Evolutionary conservation across 1,139 yeast species (phyloP).

Genomic region (Yamadazyma membranifaciens): DNA sequence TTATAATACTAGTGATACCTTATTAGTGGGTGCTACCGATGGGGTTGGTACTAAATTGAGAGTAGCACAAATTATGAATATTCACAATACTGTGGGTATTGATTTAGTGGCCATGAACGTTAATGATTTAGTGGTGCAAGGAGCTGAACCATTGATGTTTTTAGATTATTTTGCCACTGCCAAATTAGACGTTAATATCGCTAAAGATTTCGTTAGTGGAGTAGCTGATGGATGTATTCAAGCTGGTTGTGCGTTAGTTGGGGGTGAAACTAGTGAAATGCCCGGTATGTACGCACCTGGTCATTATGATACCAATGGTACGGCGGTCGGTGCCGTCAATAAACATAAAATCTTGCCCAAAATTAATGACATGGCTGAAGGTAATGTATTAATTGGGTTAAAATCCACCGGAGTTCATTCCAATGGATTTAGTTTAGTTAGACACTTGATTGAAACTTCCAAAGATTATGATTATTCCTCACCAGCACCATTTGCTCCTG

Average conservation of each 20-base stretch:
- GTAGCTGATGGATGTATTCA: conserved; percentile 95
- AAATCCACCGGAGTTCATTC: conserved; percentile 94
- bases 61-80: conserved; percentile 86
- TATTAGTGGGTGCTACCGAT: conserved; percentile 96
- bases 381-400: conserved; percentile 83
- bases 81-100: conserved; percentile 95
- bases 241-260: conserved; percentile 97
- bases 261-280: conserved; percentile 99
- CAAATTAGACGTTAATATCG: conserved; percentile 76
- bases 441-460: conserved; percentile 82
- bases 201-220: conserved; percentile 88
- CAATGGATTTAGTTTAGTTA: conserved; percentile 93
- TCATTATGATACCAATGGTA: conserved; percentile 97
- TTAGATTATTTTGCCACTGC: conserved; percentile 97
- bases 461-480: conserved; percentile 68
- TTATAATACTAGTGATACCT: conserved; percentile 68
- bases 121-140: conserved; percentile 95
- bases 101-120: conserved; percentile 99
- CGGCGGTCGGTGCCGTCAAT: conserved; percentile 98
- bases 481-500: conserved; percentile 78
- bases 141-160: conserved; percentile 96
- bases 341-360: conserved; percentile 75
- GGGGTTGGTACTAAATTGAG: conserved; percentile 98
- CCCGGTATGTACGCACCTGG: conserved; percentile 97
- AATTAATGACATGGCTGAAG: conserved; percentile 61